Evolutionary conservation across 2,329 filamentous ascomycete genomes (phyloP).

Genomic region (Diaporthe batatas): DNA sequence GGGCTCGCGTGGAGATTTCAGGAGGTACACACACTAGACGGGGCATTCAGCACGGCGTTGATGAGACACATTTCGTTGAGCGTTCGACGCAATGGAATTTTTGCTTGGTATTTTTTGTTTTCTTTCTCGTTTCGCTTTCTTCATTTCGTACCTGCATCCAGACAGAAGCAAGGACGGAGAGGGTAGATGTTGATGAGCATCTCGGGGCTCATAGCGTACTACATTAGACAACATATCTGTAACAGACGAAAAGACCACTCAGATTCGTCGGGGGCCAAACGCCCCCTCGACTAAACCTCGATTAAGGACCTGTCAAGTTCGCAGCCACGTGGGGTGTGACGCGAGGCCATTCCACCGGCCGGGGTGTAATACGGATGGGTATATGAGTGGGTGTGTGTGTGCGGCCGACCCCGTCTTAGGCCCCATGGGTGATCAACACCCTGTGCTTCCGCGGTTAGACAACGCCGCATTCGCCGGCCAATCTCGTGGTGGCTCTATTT

Average conservation of each 20-base stretch:
- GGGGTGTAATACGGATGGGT: not conserved
- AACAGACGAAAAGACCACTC: conserved; percentile 16
- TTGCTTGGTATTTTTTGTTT: not conserved
- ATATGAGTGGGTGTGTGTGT: not conserved
- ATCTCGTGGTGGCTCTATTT: not conserved
- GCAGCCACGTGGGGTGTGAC: conserved; percentile 23
- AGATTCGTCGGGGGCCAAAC: not conserved
- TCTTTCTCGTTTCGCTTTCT: not conserved
- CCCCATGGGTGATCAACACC: conserved; percentile 14
- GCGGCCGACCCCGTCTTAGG: not conserved
- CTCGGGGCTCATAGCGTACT: conserved; percentile 14
- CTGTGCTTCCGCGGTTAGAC: conserved; percentile 15
- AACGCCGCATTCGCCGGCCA: conserved; percentile 12
- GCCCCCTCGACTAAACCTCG: conserved; percentile 4
- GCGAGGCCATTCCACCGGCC: not conserved
- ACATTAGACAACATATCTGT: conserved; percentile 32
- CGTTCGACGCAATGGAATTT: conserved; percentile 9
- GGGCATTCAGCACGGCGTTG: conserved; percentile 32
- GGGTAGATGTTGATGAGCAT: too few species aligned
- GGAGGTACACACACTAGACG: conserved; percentile 18
- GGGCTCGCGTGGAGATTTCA: conserved; percentile 28
- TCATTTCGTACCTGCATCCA: conserved; percentile 33
- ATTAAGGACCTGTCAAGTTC: conserved; percentile 30
- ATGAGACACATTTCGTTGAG: conserved; percentile 34
- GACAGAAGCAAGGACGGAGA: conserved; percentile 21